Evolutionary conservation across 176 grass and related monocot species (phyloP).

Genomic region (Pontederia paniculata): DNA sequence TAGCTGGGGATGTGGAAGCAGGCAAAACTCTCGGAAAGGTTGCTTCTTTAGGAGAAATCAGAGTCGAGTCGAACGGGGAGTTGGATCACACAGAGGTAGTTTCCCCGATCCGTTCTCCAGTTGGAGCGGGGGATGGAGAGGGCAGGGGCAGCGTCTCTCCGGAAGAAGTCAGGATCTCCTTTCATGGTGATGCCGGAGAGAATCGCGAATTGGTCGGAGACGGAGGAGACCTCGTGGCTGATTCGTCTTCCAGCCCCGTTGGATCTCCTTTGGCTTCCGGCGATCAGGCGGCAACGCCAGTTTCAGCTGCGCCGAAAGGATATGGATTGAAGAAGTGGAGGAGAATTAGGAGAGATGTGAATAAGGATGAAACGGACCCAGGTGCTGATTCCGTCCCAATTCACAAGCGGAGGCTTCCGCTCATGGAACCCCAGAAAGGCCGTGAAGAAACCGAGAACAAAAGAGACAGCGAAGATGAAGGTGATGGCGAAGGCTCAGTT

Average conservation of each 20-base stretch:
- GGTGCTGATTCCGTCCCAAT: constrained; percentile 8
- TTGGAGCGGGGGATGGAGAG: neutral
- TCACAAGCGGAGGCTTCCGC: constrained; percentile 12
- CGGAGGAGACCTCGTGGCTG: constrained; percentile 19
- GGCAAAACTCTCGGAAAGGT: constrained; percentile 11
- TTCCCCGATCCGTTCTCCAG: constrained; percentile 1
- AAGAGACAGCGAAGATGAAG: neutral
- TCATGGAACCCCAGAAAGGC: neutral
- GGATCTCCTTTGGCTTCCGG: constrained; percentile 6
- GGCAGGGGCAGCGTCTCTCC: constrained; percentile 4
- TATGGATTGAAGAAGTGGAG: constrained; percentile 35
- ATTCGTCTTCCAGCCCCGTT: neutral
- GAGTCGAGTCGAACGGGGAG: constrained; percentile 6
- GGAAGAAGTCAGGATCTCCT: neutral
- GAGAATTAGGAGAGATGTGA: constrained; percentile 31
- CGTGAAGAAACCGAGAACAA: constrained; percentile 9
- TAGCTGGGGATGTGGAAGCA: neutral
- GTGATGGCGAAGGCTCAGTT: constrained; percentile 18
- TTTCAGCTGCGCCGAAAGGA: constrained; percentile 18
- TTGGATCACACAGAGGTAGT: neutral
- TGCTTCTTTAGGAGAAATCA: constrained; percentile 2
- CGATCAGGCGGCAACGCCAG: neutral
- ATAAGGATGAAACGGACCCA: constrained; percentile 12
- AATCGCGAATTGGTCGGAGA: neutral
- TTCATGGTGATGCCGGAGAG: neutral